Base-by-base conservation (phyloP, 495 filamentous ascomycete species). In the Hypomontagnella monticulosa region DNA sequence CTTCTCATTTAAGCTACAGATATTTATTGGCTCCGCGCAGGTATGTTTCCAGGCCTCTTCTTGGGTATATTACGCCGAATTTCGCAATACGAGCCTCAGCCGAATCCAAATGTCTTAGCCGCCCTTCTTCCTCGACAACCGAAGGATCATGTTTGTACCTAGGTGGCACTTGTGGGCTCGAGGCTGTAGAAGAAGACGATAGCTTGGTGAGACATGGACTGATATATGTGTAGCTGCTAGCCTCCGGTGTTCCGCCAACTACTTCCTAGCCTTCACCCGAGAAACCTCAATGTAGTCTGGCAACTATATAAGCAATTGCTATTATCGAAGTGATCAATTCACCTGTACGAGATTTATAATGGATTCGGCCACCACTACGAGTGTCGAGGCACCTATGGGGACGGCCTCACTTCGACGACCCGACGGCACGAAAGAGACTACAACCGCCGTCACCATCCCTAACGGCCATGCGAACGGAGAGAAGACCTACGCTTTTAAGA, bases 401-500 rank as follows among this genome's bases (percentile, higher is more conserved):
- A 47, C 55, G 18, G 18, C 55, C 3, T 56, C 69, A 27, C 43
- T 67, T 51, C 71, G 63, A 15, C 69, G 69, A 41, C 14, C 55
- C 34, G 61, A 61, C 16, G 46, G 11, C 40, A 37, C 58, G 43
- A 48, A 36, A 38, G 57, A 59, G 33, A 5, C 52, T 1, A 48
- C 33, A 18, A 33, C 27, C 9, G 55, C 33, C 1, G 56, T 12
- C 7, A 20, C 53, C 11, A 30, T 30, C 32, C 18, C 63, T 8
- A 47, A 34, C 15, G 20, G 20, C 0, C 46, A 48, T 16, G 49
- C 51, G 41, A 38, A 42, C 16, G 40, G 48, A 43, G 57, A 69
- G 49, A 61, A 66, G 47, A 57, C 60, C 5, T 56, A 50, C 32
- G 32, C 50, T 33, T 19, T 67, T n/a, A 71, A 44, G 18, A 91